phyloP scores from a whole-genome alignment of 805 yeast species.

The Ogataea zsoltii region DNA sequence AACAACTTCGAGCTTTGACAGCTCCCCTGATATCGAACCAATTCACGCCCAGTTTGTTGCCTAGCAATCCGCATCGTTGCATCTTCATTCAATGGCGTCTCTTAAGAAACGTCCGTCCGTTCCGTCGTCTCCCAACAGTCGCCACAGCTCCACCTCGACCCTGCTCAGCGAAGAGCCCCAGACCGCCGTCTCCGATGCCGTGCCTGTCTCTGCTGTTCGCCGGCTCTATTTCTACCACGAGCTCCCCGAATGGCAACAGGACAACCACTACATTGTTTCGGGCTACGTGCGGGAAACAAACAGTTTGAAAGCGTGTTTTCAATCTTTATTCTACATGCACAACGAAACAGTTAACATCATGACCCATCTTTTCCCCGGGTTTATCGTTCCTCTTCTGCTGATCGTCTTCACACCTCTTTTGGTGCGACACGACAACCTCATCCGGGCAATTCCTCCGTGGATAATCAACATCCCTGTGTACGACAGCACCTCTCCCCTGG shows the following conservation, averaged over 20 bases:
- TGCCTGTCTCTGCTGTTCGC: neutral
- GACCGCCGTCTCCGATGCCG: neutral
- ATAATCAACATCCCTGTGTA: conserved; percentile 29
- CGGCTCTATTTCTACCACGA: conserved; percentile 38
- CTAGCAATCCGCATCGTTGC: too few relatives aligned
- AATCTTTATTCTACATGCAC: conserved; percentile 47
- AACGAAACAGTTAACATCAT: conserved; percentile 56
- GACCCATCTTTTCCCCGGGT: conserved; percentile 50
- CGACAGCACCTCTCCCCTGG: conserved; percentile 33
- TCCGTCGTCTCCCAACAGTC: too few relatives aligned
- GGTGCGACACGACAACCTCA: conserved; percentile 16
- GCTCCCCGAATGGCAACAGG: conserved; percentile 56
- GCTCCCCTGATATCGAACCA: too few relatives aligned
- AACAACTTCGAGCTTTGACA: too few relatives aligned
- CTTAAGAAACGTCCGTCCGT: too few relatives aligned
- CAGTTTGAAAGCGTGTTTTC: conserved; percentile 40
- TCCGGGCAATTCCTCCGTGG: conserved; percentile 25
- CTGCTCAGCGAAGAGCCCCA: neutral
- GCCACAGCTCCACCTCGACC: neutral
- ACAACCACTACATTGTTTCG: conserved; percentile 50
- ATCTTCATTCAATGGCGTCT: too few relatives aligned
- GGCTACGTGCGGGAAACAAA: conserved; percentile 53
- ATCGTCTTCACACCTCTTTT: conserved; percentile 26
- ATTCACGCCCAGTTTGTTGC: too few relatives aligned
- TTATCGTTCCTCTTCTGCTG: conserved; percentile 30